phyloP scores from a whole-genome alignment of 2,329 filamentous ascomycete genomes.

The Paecilomyces sp. region DNA sequence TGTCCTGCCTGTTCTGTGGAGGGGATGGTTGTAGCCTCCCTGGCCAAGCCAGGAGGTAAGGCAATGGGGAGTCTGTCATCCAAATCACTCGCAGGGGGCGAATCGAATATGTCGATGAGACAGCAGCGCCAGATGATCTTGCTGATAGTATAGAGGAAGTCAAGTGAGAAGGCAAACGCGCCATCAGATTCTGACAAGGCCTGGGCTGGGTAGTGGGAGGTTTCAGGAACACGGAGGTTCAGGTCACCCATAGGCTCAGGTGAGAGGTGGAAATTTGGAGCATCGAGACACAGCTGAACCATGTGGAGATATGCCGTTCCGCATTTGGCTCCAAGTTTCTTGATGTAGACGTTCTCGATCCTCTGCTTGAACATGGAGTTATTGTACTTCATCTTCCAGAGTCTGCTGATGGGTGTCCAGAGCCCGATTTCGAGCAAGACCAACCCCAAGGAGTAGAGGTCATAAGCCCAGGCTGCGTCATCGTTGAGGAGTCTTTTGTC shows the following conservation, averaged over 20 bases:
- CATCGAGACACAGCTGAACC: slow-evolving; percentile 54
- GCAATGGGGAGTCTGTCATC: slow-evolving; percentile 36
- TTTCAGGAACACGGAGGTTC: slow-evolving; percentile 31
- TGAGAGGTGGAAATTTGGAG: slow-evolving; percentile 44
- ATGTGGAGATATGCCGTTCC: slow-evolving; percentile 57
- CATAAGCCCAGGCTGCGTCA: slow-evolving; percentile 37
- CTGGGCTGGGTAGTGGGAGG: slow-evolving; percentile 36
- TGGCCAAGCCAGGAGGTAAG: slow-evolving; percentile 27
- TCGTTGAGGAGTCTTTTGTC: slow-evolving; percentile 33
- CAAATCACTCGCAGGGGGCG: slow-evolving; percentile 32
- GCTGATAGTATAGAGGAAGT: slow-evolving; percentile 36
- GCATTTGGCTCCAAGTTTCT: slow-evolving; percentile 55
- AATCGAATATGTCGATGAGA: slow-evolving; percentile 33
- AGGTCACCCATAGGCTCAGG: slow-evolving; percentile 36
- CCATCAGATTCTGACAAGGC: slow-evolving; percentile 33
- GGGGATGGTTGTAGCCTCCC: slow-evolving; percentile 12
- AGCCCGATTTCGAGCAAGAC: slow-evolving; percentile 57
- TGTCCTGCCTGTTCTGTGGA: slow-evolving; percentile 5
- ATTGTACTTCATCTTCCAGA: slow-evolving; percentile 60
- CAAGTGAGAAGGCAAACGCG: slow-evolving; percentile 37
- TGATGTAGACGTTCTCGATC: slow-evolving; percentile 56
- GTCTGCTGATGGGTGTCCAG: slow-evolving; percentile 54
- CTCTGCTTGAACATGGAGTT: slow-evolving; percentile 56
- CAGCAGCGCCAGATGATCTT: slow-evolving; percentile 37
- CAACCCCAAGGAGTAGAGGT: slow-evolving; percentile 57